These are phyloP conservation scores for Dinochytrium kinnereticum DNA, from an alignment of 371 early-diverging fungal genomes.

Conservation along the genomic window DNA sequence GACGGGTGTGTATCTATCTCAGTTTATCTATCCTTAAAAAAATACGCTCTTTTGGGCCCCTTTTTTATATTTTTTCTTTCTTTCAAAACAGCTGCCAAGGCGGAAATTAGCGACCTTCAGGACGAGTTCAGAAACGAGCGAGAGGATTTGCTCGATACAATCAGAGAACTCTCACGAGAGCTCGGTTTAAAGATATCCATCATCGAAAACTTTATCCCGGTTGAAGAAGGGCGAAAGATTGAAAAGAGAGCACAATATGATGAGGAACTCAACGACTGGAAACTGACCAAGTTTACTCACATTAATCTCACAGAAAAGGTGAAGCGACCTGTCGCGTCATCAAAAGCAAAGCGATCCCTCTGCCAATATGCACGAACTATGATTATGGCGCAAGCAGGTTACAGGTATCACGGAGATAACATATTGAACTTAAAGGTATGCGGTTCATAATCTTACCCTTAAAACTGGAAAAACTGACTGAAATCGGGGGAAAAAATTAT, in stretches of 20 bases:
- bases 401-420: slow-evolving; percentile 53
- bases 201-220: slow-evolving; percentile 61
- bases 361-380: slow-evolving; percentile 52
- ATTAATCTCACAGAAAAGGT: slow-evolving; percentile 44
- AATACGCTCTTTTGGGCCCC: neutral
- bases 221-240: slow-evolving; percentile 51
- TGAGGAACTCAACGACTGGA: slow-evolving; percentile 59
- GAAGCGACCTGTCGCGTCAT: slow-evolving; percentile 42
- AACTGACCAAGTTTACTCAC: slow-evolving; percentile 40
- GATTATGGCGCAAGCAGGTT: slow-evolving; percentile 41
- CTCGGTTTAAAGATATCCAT: slow-evolving; percentile 51
- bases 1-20: neutral
- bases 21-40: neutral
- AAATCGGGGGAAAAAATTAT: too few species aligned
- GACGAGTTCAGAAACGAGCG: slow-evolving; percentile 62
- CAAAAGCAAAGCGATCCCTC: slow-evolving; percentile 44
- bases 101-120: slow-evolving; percentile 60
- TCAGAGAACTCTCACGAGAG: slow-evolving; percentile 59
- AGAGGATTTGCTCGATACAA: slow-evolving; percentile 60
- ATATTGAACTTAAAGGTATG: slow-evolving; percentile 50
- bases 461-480: too few species aligned
- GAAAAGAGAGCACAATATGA: slow-evolving; percentile 53
- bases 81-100: slow-evolving; percentile 52
- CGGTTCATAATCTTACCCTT: too few species aligned
- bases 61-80: slow-evolving; percentile 21